Evolutionary conservation across 1,284 basidiomycete species (phyloP).

Genomic region (Malassezia furfur): DNA sequence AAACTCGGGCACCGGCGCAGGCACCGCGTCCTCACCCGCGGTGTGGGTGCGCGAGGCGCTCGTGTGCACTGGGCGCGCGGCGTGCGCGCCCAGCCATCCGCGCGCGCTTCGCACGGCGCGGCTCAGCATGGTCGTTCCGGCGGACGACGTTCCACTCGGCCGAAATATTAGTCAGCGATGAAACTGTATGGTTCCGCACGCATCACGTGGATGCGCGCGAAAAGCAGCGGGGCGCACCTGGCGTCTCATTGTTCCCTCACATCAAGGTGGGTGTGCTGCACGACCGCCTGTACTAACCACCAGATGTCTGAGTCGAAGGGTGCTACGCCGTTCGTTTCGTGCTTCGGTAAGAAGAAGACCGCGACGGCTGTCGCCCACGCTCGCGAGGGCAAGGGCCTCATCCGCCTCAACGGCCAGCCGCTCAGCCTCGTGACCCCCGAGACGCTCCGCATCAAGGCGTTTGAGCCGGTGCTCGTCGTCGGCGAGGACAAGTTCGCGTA

Average conservation of each 20-base stretch:
- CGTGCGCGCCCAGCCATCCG: not conserved
- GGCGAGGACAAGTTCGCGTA: conserved; percentile 48
- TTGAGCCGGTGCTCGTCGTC: conserved; percentile 58
- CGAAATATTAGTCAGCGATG: not conserved
- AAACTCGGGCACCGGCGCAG: not conserved
- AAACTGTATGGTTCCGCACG: conserved; percentile 8
- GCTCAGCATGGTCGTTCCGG: conserved; percentile 1
- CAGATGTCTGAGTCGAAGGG: conserved; percentile 21
- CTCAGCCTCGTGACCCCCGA: conserved; percentile 81
- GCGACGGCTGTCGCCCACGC: conserved; percentile 43
- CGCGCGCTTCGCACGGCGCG: conserved; percentile 1
- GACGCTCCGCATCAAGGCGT: conserved; percentile 94
- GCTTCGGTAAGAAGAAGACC: conserved; percentile 51
- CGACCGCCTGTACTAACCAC: not conserved
- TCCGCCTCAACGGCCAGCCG: conserved; percentile 94
- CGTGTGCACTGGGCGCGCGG: not conserved
- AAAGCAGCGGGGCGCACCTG: not conserved
- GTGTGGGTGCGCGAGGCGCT: not conserved
- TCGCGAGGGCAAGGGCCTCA: conserved; percentile 84
- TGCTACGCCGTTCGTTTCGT: conserved; percentile 46
- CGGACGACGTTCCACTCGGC: not conserved
- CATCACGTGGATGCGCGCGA: conserved; percentile 14
- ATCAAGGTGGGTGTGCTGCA: conserved; percentile 7
- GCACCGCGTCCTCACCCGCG: not conserved
- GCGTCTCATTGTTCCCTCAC: conserved; percentile 13